Conservation (phyloP, 345 rosid species). For the Excoecaria agallocha region DNA sequence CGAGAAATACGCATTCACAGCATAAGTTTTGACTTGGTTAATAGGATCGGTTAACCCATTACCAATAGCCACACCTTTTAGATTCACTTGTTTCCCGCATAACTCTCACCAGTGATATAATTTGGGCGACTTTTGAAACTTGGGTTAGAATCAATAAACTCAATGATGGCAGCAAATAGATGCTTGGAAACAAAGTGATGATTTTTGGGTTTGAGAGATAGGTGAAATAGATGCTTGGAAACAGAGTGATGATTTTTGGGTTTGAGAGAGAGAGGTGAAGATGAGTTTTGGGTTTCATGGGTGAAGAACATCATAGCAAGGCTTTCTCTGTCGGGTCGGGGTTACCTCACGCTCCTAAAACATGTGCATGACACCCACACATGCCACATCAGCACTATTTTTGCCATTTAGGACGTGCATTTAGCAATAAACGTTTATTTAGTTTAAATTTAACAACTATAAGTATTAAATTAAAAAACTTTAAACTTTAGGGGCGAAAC, state of each 20-base stretch:
- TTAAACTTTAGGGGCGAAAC: too few relatives aligned
- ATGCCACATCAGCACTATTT: too few relatives aligned
- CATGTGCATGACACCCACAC: too few relatives aligned
- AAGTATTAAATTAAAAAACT: too few relatives aligned
- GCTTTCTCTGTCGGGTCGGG: too few relatives aligned
- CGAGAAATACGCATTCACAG: conserved; percentile 49
- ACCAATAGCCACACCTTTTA: conserved; percentile 73
- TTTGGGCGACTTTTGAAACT: conserved; percentile 50
- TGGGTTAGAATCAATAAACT: conserved; percentile 47
- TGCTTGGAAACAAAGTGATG: conserved; percentile 38
- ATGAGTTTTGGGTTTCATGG: conserved; percentile 68
- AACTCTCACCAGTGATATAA: conserved; percentile 75
- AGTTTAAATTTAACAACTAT: too few relatives aligned
- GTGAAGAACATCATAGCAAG: too few relatives aligned
- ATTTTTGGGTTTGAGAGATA: conserved; percentile 37
- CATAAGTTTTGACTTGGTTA: conserved; percentile 54
- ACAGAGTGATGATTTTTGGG: conserved; percentile 31
- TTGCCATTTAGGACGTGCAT: too few relatives aligned
- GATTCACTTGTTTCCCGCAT: conserved; percentile 60
- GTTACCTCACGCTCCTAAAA: too few relatives aligned
- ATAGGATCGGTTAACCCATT: conserved; percentile 76
- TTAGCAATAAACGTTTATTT: too few relatives aligned
- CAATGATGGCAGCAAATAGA: conserved; percentile 51
- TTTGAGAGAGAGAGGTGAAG: conserved; percentile 38
- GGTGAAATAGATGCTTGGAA: conserved; percentile 56